Evolutionary conservation across 805 yeast genomes (phyloP).

Genomic region (Zygoascus flipseniorum): DNA sequence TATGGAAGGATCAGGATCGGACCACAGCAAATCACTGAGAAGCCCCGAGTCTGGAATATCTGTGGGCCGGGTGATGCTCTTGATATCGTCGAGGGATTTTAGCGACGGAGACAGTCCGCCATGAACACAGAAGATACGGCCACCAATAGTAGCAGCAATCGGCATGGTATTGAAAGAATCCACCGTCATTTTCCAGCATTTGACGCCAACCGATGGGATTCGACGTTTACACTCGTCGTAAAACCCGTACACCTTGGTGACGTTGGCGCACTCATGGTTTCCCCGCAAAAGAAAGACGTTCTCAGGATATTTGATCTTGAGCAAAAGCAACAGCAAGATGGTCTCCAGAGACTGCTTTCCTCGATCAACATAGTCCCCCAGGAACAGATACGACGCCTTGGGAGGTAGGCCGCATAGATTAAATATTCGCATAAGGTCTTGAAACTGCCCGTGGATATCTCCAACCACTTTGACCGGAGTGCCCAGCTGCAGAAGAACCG

Average conservation of each 20-base stretch:
- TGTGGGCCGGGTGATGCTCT: constrained; percentile 62
- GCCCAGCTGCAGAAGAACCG: constrained; percentile 72
- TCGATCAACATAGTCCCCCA: constrained; percentile 94
- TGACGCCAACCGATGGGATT: constrained; percentile 46
- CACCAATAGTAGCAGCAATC: constrained; percentile 85
- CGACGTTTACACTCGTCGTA: constrained; percentile 95
- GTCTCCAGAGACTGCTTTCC: constrained; percentile 93
- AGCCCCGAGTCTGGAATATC: constrained; percentile 73
- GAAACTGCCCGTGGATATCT: constrained; percentile 92
- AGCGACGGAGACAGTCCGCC: constrained; percentile 70
- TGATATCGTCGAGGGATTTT: constrained; percentile 60
- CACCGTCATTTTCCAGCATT: constrained; percentile 81
- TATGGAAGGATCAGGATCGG: constrained; percentile 67
- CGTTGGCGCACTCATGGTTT: constrained; percentile 92
- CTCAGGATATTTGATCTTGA: constrained; percentile 88
- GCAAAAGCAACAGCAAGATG: constrained; percentile 70
- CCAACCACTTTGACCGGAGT: constrained; percentile 83
- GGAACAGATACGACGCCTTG: constrained; percentile 72
- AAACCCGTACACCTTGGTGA: constrained; percentile 90
- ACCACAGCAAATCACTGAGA: constrained; percentile 65
- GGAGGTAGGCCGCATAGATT: constrained; percentile 95
- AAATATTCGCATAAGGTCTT: constrained; percentile 76
- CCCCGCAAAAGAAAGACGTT: constrained; percentile 86
- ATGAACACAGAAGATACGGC: constrained; percentile 81
- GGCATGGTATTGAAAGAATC: constrained; percentile 92